phyloP scores from a whole-genome alignment of 306 rosid genomes.

The Pueraria montana region DNA sequence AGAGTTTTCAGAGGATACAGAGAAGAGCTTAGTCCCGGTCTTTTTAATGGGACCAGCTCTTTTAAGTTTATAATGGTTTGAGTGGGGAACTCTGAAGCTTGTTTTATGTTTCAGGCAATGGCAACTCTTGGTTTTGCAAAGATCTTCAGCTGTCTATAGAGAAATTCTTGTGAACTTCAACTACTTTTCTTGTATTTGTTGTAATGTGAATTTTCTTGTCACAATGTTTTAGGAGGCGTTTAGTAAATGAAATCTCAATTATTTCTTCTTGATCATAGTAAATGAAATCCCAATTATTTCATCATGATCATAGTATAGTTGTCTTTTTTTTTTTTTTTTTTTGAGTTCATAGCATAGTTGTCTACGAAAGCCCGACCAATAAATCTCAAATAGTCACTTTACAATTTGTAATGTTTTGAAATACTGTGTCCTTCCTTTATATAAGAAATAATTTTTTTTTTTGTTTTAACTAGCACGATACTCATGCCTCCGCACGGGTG shows the following conservation, averaged over 20 bases:
- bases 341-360: background rate
- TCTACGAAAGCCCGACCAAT: background rate
- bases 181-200: background rate
- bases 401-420: background rate
- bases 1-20: conserved; percentile 57
- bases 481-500: no score
- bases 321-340: no score
- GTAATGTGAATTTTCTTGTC: background rate
- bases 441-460: no score
- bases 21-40: conserved; percentile 58
- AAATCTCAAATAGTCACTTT: background rate
- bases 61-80: conserved; percentile 30
- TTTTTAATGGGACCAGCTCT: conserved; percentile 66
- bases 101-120: conserved; percentile 26
- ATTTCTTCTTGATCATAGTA: conserved; percentile 5
- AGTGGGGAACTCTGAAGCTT: conserved; percentile 13
- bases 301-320: no score
- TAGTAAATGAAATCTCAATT: conserved; percentile 1
- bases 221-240: background rate
- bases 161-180: background rate
- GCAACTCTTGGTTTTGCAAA: conserved; percentile 33
- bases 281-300: no score
- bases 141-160: conserved; percentile 17
- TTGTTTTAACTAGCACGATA: no score
- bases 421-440: no score